Evolutionary conservation across 768 basidiomycete species (phyloP), one percentile per base, ranked within the genome.

Genomic region (Aureoboletus auriporus): DNA sequence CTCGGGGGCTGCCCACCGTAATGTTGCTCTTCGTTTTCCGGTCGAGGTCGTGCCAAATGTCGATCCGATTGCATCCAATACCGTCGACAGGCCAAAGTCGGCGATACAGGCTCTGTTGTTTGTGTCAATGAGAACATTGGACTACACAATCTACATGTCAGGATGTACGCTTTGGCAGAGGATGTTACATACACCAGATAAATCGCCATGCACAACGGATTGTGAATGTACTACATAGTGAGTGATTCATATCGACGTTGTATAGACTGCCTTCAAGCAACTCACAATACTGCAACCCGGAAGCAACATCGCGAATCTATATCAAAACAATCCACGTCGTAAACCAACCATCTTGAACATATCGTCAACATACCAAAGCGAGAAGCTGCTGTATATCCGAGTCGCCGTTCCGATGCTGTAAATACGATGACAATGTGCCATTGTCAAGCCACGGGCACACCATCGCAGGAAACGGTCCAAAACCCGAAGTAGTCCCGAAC

Each of bases 1-100:
- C 20, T 68, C 56, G 0, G 72, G 61, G 43, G 75, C 75, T 11
- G 74, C 69, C 73, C 74, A 76, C 0, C 75, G 69, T 26, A 74
- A 65, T 23, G 73, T 43, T 12, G 17, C 71, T 23, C 34, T 38
- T 6, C 16, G 20, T 27, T 40, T 39, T 38, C 37, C 23, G 6
- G 13, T 70, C 71, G 12, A 68, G 67, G 40, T 72, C 6, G 28
- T 40, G 60, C 16, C 50, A 37, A 69, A 70, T 11, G 64, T 64
- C 9, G 40, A 40, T 1, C 66, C 59, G 42, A 69, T 58, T 49
- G 71, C 69, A 27, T 59, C 57, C 23, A 70, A 57, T 45, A n/a
- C 14, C 34, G 34, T n/a, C 34, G 34, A 34, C 13, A 34, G 13
- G 2, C 34, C 34, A 34, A 23, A 23, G 20, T 23, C 20, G 20